Evolutionary conservation across 768 basidiomycete genomes (phyloP), one percentile per base, ranked within the genome.

Genomic region (Polyporus arcularius): DNA sequence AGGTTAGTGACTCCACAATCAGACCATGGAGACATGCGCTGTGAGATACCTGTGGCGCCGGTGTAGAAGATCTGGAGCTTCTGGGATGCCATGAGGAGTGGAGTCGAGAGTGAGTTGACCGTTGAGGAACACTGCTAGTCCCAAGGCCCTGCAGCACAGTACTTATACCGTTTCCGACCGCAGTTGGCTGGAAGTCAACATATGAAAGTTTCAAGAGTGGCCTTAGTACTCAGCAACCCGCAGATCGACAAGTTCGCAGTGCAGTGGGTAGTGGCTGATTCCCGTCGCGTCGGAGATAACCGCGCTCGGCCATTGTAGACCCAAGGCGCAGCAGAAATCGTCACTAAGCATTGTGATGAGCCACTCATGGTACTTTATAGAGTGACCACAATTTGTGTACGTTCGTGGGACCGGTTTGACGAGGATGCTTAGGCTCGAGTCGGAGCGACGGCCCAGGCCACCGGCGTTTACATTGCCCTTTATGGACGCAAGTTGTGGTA

Each of bases 121-220:
- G 2, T 1, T 1, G 21, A 26, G 21, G 21, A 26, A 26, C 2
- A 26, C 21, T 26, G 21, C 21, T 26, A 26, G 21, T 26, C 42
- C 85, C 58, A 5, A 71, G 65, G 65, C 60, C 86, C 86, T 4
- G 87, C 81, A n/a, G 74, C 62, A 38, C 82, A 79, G 64, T 85
- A 83, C 0, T n/a, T n/a, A n/a, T n/a, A n/a, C n/a, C n/a, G n/a
- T n/a, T n/a, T n/a, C n/a, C n/a, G n/a, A 74, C 72, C 56, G 79
- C 79, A 3, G 77, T 80, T 14, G 65, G 66, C 3, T 83, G 76
- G 15, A 86, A 64, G 1, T 75, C 63, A 47, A 79, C 81, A 77
- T 59, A 53, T 85, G 74, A 21, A 78, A 61, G 68, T 88, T 84
- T n/a, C 75, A 78, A 68, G 81, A 85, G 12, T 16, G n/a, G 21